Base-by-base conservation (phyloP, 1,284 basidiomycete genomes). In the Sporisorium iseilematis-ciliati region DNA sequence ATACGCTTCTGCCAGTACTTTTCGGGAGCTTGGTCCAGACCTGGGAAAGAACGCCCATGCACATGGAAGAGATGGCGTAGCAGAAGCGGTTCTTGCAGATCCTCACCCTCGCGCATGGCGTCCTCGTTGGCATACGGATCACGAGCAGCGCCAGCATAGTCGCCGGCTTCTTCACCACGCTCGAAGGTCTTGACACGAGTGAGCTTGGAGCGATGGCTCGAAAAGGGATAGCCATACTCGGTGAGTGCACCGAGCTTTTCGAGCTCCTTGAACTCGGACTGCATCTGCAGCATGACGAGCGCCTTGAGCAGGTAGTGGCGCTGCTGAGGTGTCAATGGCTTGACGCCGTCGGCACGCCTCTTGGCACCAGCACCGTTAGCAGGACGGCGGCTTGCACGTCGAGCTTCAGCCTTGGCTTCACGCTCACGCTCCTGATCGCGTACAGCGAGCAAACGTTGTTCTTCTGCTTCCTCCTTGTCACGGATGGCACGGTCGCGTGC, bases 51-150 rank as follows among this genome's bases (percentile, higher is more conserved):
- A 29, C 71, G 78, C 18, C 83, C 57, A 31, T 84, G 81, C 12
- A 79, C 71, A 29, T 84, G 83, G 74, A 82, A 84, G 73, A 84
- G 67, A 33, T 84, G 83, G 16, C 83, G 78, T n/a, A 80, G 60
- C 26, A 84, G 59, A 23, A 83, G 58, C 16, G 82, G 82, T 45
- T 84, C 80, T 31, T 77, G 70, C 21, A 82, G 57, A 14, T 80
- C 59, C 35, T 80, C 79, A 3, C 58, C 50, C 56, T 72, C 74
- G 7, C 78, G 70, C 75, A 75, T 73, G 3, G 50, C 59, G 45
- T 77, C 78, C n/a, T 81, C 79, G 50, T 69, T 74, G 41, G 76
- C 73, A 41, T 81, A 81, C 2, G 78, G 78, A 41, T 81, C 80
- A 46, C 71, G 74, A 12, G 78, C 80, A 10, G 61, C 66, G n/a